Conservation (phyloP, 1,139 yeast species). For the Eremothecium coryli region DNA sequence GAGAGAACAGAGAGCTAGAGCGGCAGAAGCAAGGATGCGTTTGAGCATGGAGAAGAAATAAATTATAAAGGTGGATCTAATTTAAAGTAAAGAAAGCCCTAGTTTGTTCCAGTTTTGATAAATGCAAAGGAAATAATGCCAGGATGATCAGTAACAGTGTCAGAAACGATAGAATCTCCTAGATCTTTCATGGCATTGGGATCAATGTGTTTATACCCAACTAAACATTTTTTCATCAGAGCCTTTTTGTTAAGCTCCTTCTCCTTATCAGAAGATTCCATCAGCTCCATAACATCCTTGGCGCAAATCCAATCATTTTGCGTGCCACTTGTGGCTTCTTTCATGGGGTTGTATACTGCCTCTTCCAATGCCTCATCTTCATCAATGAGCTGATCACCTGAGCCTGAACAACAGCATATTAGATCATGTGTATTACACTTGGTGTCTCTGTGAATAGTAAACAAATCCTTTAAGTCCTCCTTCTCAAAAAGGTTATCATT, state of each 20-base stretch:
- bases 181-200: constrained; percentile 30
- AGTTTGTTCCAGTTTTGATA: constrained; percentile 12
- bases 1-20: constrained; percentile 93
- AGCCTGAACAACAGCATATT: constrained; percentile 59
- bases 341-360: constrained; percentile 22
- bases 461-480: constrained; percentile 65
- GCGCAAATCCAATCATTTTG: constrained; percentile 47
- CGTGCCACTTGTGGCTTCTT: constrained; percentile 15
- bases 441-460: constrained; percentile 47
- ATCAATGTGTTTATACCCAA: constrained; percentile 53
- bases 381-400: constrained; percentile 22
- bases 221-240: constrained; percentile 47
- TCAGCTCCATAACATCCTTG: constrained; percentile 35
- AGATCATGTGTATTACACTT: constrained; percentile 75
- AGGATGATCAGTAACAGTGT: constrained; percentile 12
- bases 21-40: constrained; percentile 79
- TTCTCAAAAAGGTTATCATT: constrained; percentile 48
- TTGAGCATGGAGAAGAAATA: constrained; percentile 4
- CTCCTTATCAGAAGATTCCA: constrained; percentile 26
- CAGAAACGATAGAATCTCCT: constrained; percentile 20
- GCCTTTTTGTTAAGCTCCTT: constrained; percentile 30
- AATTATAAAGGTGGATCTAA: neutral
- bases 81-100: neutral
- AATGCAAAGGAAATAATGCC: constrained; percentile 23
- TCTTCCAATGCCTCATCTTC: constrained; percentile 16